A percentile compares a stretch with the other conserved stretches of the same genome.
phyloP scores from a whole-genome alignment of 106 monocot species.

The Apostasia ramifera region DNA sequence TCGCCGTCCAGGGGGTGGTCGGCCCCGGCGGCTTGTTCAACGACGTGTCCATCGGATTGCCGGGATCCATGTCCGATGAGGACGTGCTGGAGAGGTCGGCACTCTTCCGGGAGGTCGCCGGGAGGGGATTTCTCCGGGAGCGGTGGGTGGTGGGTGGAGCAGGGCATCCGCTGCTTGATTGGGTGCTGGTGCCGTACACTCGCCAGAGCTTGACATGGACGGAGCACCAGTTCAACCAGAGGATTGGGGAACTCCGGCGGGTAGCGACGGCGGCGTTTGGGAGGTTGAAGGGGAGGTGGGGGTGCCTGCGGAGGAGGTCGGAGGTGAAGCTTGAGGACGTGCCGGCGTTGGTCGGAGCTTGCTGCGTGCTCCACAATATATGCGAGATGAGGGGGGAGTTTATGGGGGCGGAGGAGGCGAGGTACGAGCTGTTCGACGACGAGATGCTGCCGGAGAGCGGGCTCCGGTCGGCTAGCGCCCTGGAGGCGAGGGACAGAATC shows the following conservation, averaged over 20 bases:
- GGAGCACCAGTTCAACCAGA: conserved; percentile 82
- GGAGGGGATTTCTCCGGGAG: conserved; percentile 19
- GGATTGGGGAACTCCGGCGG: conserved; percentile 50
- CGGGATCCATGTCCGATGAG: conserved; percentile 64
- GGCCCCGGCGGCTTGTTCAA: conserved; percentile 66
- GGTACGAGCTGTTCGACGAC: conserved; percentile 52
- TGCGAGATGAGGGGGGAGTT: conserved; percentile 61
- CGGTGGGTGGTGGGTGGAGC: conserved; percentile 61
- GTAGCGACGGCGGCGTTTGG: conserved; percentile 60
- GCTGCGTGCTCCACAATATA: conserved; percentile 88
- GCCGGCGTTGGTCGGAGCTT: conserved; percentile 78
- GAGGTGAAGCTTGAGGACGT: conserved; percentile 86
- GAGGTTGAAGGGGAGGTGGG: conserved; percentile 75
- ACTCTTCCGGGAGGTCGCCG: conserved; percentile 31
- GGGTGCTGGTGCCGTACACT: conserved; percentile 75
- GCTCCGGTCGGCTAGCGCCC: conserved; percentile 38
- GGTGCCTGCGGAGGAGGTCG: conserved; percentile 84
- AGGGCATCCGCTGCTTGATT: conserved; percentile 69
- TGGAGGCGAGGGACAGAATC: conserved; percentile 58
- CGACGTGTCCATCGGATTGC: conserved; percentile 76
- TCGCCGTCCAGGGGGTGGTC: conserved; percentile 81
- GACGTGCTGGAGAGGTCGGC: conserved; percentile 65
- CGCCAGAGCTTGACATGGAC: conserved; percentile 86
- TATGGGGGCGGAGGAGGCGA: conserved; percentile 14
- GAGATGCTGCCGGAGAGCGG: conserved; percentile 62